phyloP scores from a whole-genome alignment of 352 stramenopile species.

The Detonula confervacea region DNA sequence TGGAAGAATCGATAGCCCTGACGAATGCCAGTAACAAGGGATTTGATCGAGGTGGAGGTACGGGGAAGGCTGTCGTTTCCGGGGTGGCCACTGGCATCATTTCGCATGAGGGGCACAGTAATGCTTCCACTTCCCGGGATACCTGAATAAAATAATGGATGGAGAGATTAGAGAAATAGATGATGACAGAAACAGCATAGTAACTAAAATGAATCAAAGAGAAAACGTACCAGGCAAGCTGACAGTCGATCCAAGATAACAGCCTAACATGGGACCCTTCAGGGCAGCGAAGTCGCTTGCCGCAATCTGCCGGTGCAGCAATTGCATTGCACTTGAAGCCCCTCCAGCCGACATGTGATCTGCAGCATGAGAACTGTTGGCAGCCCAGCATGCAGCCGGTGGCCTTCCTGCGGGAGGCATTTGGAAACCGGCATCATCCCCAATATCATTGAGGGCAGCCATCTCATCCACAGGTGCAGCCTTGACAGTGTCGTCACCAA shows the following conservation, averaged over 20 bases:
- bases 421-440: slow-evolving; percentile 87
- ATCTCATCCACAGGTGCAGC: slow-evolving; percentile 57
- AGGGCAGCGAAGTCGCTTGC: slow-evolving; percentile 97
- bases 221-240: slow-evolving; percentile 63
- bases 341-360: slow-evolving; percentile 97
- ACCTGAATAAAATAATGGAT: slow-evolving; percentile 29
- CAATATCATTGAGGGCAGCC: slow-evolving; percentile 66
- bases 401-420: slow-evolving; percentile 91
- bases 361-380: slow-evolving; percentile 95
- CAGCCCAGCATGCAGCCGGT: slow-evolving; percentile 91
- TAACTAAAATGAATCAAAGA: not conserved
- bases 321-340: slow-evolving; percentile 95
- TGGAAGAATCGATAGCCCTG: slow-evolving; percentile 96
- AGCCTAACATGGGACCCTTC: slow-evolving; percentile 87
- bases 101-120: slow-evolving; percentile 75
- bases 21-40: slow-evolving; percentile 93
- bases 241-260: slow-evolving; percentile 78
- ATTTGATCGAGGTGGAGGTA: slow-evolving; percentile 89
- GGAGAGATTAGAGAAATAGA: not conserved
- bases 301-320: slow-evolving; percentile 98
- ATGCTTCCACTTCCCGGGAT: slow-evolving; percentile 77
- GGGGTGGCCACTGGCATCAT: slow-evolving; percentile 73
- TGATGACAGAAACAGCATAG: slow-evolving; percentile 5
- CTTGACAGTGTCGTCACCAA: slow-evolving; percentile 64
- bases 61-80: slow-evolving; percentile 89